These are phyloP conservation scores for Lecanoromycetidae sp. DNA, from an alignment of 2,329 filamentous ascomycete species.

Conservation along the genomic window DNA sequence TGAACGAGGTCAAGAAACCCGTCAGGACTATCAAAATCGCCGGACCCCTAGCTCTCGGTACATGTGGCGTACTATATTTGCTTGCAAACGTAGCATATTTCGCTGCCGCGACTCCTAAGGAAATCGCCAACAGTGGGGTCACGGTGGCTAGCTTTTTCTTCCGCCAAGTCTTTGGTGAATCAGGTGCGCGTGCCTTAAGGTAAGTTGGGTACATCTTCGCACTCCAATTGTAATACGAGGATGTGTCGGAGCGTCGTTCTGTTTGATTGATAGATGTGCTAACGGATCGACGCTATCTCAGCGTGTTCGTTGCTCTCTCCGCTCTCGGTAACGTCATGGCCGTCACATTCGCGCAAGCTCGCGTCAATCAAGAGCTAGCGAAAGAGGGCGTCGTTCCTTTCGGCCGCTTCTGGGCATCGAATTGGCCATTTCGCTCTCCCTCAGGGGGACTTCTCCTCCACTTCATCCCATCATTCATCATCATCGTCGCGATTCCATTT, in stretches of 20 bases:
- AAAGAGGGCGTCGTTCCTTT: conserved; percentile 55
- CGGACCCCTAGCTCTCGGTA: conserved; percentile 47
- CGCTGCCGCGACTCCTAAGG: conserved; percentile 35
- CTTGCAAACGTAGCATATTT: conserved; percentile 58
- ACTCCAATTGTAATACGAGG: not conserved
- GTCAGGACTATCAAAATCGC: conserved; percentile 53
- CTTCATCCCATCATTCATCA: conserved; percentile 51
- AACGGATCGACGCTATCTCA: not conserved
- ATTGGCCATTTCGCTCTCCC: conserved; percentile 51
- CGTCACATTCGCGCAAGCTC: conserved; percentile 57
- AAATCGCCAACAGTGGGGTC: conserved; percentile 31
- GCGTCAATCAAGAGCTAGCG: conserved; percentile 53
- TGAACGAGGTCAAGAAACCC: conserved; percentile 54
- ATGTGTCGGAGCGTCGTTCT: not conserved
- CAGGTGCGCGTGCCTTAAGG: conserved; percentile 13
- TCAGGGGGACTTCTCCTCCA: conserved; percentile 51
- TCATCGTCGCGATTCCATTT: conserved; percentile 55
- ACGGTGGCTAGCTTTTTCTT: conserved; percentile 34
- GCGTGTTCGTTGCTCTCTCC: conserved; percentile 55
- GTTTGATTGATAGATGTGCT: not conserved
- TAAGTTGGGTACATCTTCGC: not conserved
- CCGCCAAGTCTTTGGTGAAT: conserved; percentile 31
- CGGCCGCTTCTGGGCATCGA: conserved; percentile 51
- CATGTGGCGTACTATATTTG: conserved; percentile 52
- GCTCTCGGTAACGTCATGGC: conserved; percentile 56